A percentile compares a stretch with the other conserved stretches of the same genome.
phyloP scores from a whole-genome alignment of 2,329 filamentous ascomycete genomes.

The Zymoseptoria pseudotritici region DNA sequence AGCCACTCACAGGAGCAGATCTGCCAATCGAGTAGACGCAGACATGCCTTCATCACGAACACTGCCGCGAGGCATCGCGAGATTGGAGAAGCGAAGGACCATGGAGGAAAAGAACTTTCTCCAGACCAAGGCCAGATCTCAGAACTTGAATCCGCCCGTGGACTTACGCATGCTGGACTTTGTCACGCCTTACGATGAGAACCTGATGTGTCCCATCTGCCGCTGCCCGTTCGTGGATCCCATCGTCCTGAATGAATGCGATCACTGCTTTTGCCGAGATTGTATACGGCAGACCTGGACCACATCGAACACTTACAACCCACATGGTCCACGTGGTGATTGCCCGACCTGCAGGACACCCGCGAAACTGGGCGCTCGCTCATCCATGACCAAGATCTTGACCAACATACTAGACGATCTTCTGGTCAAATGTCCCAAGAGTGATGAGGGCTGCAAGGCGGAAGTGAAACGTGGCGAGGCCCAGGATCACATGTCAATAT shows the following conservation, averaged over 20 bases:
- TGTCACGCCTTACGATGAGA: constrained; percentile 48
- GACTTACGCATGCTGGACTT: constrained; percentile 54
- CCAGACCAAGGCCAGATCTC: constrained; percentile 19
- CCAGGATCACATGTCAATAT: constrained; percentile 52
- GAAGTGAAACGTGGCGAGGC: constrained; percentile 49
- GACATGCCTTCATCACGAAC: constrained; percentile 2
- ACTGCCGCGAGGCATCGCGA: constrained; percentile 21
- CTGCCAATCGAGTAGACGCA: constrained; percentile 1
- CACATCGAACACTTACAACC: constrained; percentile 26
- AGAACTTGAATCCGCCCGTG: constrained; percentile 32
- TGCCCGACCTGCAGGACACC: constrained; percentile 52
- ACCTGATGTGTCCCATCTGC: constrained; percentile 58
- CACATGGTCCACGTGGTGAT: constrained; percentile 28
- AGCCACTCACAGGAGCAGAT: constrained; percentile 11
- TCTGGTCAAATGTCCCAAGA: constrained; percentile 51
- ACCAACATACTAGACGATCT: constrained; percentile 57
- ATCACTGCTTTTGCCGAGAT: constrained; percentile 56
- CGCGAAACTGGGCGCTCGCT: constrained; percentile 32
- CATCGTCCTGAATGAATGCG: constrained; percentile 49
- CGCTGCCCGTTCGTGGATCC: constrained; percentile 55
- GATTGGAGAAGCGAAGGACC: constrained; percentile 25
- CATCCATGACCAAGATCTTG: constrained; percentile 44
- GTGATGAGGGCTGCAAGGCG: constrained; percentile 46
- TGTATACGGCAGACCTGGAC: constrained; percentile 48
- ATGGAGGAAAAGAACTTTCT: constrained; percentile 28